Evolutionary conservation across 345 rosid genomes (phyloP).

Genomic region (Mallotus nudiflorus): DNA sequence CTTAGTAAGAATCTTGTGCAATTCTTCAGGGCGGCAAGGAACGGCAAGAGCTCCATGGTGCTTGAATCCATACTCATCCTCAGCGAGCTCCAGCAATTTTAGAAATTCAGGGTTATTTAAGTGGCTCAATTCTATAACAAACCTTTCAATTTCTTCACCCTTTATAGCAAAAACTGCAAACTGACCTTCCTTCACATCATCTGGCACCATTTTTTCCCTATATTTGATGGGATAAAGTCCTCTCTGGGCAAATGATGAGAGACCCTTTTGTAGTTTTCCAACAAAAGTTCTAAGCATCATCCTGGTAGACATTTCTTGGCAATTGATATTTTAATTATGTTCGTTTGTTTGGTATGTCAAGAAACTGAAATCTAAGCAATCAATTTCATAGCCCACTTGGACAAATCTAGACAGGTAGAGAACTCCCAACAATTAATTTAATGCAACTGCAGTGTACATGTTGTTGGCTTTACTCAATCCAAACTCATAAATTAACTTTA

Average conservation of each 20-base stretch:
- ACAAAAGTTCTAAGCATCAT: not conserved
- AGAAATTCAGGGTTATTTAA: slow-evolving; percentile 25
- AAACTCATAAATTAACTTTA: too few relatives aligned
- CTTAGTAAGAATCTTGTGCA: slow-evolving; percentile 16
- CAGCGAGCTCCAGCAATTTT: slow-evolving; percentile 22
- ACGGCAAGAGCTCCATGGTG: slow-evolving; percentile 26
- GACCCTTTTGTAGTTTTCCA: not conserved
- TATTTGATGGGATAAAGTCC: not conserved
- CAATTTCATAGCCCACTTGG: too few relatives aligned
- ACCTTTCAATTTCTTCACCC: slow-evolving; percentile 20
- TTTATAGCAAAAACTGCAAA: slow-evolving; percentile 20
- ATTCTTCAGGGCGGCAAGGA: slow-evolving; percentile 21
- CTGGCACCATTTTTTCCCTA: not conserved
- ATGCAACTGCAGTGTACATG: too few relatives aligned
- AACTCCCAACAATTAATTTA: too few relatives aligned
- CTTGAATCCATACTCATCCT: slow-evolving; percentile 26
- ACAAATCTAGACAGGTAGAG: too few relatives aligned
- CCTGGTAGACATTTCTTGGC: not conserved
- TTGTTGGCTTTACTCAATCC: too few relatives aligned
- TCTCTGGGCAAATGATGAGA: not conserved
- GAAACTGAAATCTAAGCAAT: too few relatives aligned
- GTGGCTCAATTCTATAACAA: slow-evolving; percentile 17
- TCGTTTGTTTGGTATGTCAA: too few relatives aligned
- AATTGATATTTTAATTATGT: too few relatives aligned
- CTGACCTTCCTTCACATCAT: slow-evolving; percentile 22